Conservation (phyloP, 208 protist species). For the Leishmania tarentolae region DNA sequence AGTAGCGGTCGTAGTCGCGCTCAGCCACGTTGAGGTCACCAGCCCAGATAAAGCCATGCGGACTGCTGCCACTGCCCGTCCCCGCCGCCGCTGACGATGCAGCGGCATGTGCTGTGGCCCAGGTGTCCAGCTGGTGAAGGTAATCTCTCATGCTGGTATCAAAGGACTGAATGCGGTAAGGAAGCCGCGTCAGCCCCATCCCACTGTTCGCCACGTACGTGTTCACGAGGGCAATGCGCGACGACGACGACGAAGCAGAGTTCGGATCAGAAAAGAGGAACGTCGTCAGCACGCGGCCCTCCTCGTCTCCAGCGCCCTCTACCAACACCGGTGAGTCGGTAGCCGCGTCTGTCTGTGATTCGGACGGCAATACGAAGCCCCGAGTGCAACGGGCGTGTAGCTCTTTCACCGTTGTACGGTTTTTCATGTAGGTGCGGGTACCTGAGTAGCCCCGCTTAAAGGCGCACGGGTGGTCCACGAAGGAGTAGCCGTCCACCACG, state of each 20-base stretch:
- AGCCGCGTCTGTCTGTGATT: background rate
- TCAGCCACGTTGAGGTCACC: slow-evolving; percentile 96
- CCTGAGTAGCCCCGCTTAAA: slow-evolving; percentile 91
- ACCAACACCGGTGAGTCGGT: background rate
- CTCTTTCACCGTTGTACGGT: slow-evolving; percentile 15
- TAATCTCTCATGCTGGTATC: slow-evolving; percentile 72
- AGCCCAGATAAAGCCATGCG: slow-evolving; percentile 86
- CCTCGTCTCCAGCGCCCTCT: slow-evolving; percentile 54
- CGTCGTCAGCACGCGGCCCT: slow-evolving; percentile 90
- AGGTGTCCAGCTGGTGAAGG: slow-evolving; percentile 45
- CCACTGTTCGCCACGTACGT: slow-evolving; percentile 95
- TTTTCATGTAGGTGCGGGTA: slow-evolving; percentile 78
- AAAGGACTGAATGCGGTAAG: slow-evolving; percentile 83
- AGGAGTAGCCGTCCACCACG: slow-evolving; percentile 72
- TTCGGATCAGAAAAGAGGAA: slow-evolving; percentile 41
- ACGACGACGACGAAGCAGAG: slow-evolving; percentile 1
- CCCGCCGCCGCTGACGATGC: background rate
- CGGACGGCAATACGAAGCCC: slow-evolving; percentile 36
- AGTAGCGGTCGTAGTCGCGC: slow-evolving; percentile 93
- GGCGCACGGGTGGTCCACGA: slow-evolving; percentile 71
- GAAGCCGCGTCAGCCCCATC: slow-evolving; percentile 84
- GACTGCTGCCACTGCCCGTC: background rate
- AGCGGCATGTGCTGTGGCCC: slow-evolving; percentile 9
- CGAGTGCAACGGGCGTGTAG: slow-evolving; percentile 30
- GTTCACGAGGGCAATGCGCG: slow-evolving; percentile 80